These are phyloP conservation scores for Fusarium falciforme DNA, from an alignment of 2,329 filamentous ascomycete species.

Conservation along the genomic window DNA sequence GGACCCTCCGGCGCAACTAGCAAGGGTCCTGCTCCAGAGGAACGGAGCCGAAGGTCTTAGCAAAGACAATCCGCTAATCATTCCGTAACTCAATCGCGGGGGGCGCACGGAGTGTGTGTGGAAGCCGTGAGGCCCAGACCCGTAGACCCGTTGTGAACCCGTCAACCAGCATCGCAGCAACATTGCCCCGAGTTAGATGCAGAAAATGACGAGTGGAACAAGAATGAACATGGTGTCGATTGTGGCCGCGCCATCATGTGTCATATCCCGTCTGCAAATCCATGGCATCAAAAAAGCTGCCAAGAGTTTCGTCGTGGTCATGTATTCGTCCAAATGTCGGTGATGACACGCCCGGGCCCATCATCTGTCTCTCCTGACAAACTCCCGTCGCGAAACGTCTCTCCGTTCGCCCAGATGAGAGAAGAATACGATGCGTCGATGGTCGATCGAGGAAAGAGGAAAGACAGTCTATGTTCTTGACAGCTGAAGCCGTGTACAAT, in stretches of 20 bases:
- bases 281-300: not conserved
- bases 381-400: not conserved
- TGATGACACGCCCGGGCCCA: not conserved
- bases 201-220: not conserved
- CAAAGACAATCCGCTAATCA: slow-evolving; percentile 5
- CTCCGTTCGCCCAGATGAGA: not conserved
- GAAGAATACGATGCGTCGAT: not conserved
- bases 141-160: not conserved
- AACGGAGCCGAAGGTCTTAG: slow-evolving; percentile 18
- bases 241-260: not conserved
- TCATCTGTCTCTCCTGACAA: not conserved
- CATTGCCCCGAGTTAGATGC: not conserved
- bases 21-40: slow-evolving; percentile 15
- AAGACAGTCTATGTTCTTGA: not conserved
- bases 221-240: not conserved
- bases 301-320: not conserved
- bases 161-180: not conserved
- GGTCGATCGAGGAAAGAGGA: not conserved
- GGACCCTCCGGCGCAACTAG: not conserved
- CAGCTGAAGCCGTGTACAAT: not conserved
- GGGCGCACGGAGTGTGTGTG: not conserved
- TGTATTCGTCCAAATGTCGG: not conserved
- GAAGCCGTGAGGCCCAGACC: not conserved
- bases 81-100: slow-evolving; percentile 7
- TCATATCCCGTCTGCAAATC: not conserved